Evolutionary conservation across 371 early-diverging fungal species (phyloP).

Genomic region (Zopfochytrium polystomum): DNA sequence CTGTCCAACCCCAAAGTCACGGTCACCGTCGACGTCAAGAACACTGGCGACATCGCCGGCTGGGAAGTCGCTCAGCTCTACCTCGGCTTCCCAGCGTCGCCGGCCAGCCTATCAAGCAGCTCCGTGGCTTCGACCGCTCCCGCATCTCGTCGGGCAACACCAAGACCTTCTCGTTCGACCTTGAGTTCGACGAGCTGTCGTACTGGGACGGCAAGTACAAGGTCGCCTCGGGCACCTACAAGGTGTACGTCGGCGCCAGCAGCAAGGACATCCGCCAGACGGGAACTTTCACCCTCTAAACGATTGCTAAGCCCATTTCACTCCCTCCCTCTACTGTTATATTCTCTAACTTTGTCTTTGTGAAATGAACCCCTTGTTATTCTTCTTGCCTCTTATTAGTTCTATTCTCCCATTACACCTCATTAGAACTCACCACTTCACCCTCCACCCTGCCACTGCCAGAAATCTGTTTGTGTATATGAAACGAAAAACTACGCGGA

Average conservation of each 20-base stretch:
- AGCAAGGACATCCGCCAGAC: constrained; percentile 42
- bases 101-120: constrained; percentile 48
- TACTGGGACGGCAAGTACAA: constrained; percentile 49
- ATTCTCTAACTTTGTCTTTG: no score
- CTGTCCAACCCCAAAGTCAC: constrained; percentile 17
- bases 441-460: no score
- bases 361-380: no score
- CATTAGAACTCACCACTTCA: no score
- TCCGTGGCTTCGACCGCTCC: constrained; percentile 54
- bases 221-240: constrained; percentile 41
- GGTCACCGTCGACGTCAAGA: constrained; percentile 43
- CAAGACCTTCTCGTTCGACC: constrained; percentile 30
- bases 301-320: no score
- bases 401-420: no score
- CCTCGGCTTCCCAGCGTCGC: constrained; percentile 45
- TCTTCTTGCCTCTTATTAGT: no score
- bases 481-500: no score
- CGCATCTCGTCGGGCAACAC: constrained; percentile 29
- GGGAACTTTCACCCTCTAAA: no score
- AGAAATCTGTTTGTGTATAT: no score
- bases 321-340: no score
- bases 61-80: constrained; percentile 56
- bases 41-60: constrained; percentile 50
- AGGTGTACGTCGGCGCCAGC: constrained; percentile 47
- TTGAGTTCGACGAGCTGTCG: constrained; percentile 41